Evolutionary conservation across 176 grass and related monocot species (phyloP).

Genomic region (Carex parvula): DNA sequence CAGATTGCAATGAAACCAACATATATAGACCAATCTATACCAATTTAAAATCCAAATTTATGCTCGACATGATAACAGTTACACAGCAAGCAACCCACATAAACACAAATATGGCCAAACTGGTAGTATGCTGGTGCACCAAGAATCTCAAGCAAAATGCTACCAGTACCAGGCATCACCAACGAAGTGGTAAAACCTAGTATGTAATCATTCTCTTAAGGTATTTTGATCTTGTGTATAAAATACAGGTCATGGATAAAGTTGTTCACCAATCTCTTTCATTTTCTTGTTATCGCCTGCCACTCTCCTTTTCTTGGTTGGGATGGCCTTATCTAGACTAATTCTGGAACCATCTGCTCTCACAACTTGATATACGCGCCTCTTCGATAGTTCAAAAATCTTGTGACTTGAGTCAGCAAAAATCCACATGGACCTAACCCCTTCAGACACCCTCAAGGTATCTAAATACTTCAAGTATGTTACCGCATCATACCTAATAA

Average conservation of each 20-base stretch:
- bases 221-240: not conserved
- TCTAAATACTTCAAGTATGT: slow-evolving; percentile 93
- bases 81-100: not conserved
- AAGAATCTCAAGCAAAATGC: not conserved
- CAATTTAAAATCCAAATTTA: not conserved
- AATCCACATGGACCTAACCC: slow-evolving; percentile 91
- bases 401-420: slow-evolving; percentile 94
- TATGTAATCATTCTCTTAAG: not conserved
- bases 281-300: slow-evolving; percentile 40
- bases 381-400: slow-evolving; percentile 91
- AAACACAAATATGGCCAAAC: not conserved
- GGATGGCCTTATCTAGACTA: slow-evolving; percentile 34
- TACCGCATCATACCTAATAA: slow-evolving; percentile 73
- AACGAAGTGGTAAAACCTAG: not conserved
- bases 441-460: slow-evolving; percentile 88
- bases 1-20: not conserved
- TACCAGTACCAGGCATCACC: not conserved
- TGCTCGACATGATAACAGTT: not conserved
- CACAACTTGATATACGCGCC: slow-evolving; percentile 74
- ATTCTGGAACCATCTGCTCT: slow-evolving; percentile 59
- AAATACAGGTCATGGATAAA: not conserved
- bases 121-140: not conserved
- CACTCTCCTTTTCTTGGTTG: slow-evolving; percentile 67
- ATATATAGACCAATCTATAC: not conserved
- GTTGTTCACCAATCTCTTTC: slow-evolving; percentile 46